These are phyloP conservation scores for Aspergillus sp. DNA, from an alignment of 2,329 filamentous ascomycete species.

Conservation along the genomic window DNA sequence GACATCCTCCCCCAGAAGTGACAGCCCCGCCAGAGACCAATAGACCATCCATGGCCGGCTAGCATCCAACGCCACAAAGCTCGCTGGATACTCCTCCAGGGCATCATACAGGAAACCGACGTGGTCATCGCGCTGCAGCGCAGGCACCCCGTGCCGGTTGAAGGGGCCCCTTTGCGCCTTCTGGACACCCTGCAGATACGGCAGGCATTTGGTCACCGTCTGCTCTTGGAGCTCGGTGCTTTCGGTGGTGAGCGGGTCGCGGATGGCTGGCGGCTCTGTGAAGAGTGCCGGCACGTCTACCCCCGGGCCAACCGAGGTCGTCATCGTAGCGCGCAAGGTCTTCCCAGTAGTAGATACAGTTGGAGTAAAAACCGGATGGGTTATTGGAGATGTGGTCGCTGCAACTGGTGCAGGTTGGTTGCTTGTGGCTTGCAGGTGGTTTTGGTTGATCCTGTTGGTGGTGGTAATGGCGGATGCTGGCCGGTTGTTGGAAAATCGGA, in stretches of 20 bases:
- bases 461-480: slow-evolving; percentile 17
- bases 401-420: slow-evolving; percentile 4
- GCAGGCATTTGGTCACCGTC: slow-evolving; percentile 61
- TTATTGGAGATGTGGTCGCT: not conserved
- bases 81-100: slow-evolving; percentile 54
- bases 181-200: slow-evolving; percentile 51
- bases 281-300: slow-evolving; percentile 33
- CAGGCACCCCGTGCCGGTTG: slow-evolving; percentile 67
- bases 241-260: slow-evolving; percentile 57
- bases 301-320: slow-evolving; percentile 4
- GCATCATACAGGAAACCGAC: slow-evolving; percentile 41
- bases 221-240: slow-evolving; percentile 61
- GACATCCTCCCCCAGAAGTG: slow-evolving; percentile 67
- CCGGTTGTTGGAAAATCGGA: slow-evolving; percentile 27
- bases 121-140: slow-evolving; percentile 57
- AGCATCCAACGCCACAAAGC: slow-evolving; percentile 70
- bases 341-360: no score
- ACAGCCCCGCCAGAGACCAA: slow-evolving; percentile 74
- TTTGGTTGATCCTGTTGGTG: slow-evolving; percentile 9
- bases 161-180: slow-evolving; percentile 44
- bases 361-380: no score
- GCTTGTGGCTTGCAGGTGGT: slow-evolving; percentile 9
- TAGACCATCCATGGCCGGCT: slow-evolving; percentile 91
- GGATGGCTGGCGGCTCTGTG: slow-evolving; percentile 49
- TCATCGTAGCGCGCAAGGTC: not conserved